Percentiles rank a stretch among this genome's conserved stretches.
phyloP scores from a whole-genome alignment of 1,139 yeast genomes.

The Blastobotrys aristatus region DNA sequence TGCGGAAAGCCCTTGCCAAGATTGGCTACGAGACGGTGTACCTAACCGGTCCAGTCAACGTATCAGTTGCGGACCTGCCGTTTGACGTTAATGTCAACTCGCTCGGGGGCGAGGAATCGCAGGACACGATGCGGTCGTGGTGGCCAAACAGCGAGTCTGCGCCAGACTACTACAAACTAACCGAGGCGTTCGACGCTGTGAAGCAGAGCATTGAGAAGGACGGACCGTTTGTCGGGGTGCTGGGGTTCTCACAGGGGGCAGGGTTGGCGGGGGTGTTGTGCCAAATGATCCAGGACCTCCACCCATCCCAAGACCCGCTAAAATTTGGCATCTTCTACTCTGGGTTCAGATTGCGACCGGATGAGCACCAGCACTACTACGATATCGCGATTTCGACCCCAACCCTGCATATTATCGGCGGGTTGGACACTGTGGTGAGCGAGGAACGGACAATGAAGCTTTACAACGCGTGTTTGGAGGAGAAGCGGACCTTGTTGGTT shows the following conservation, averaged over 20 bases:
- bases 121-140: slow-evolving; percentile 43
- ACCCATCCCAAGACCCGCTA: slow-evolving; percentile 42
- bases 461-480: slow-evolving; percentile 48
- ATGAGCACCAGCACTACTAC: slow-evolving; percentile 47
- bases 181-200: slow-evolving; percentile 49
- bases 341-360: slow-evolving; percentile 64
- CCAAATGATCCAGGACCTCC: slow-evolving; percentile 24
- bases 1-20: slow-evolving; percentile 65
- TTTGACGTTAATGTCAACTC: slow-evolving; percentile 38
- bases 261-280: slow-evolving; percentile 55
- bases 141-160: slow-evolving; percentile 40
- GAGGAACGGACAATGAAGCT: slow-evolving; percentile 60
- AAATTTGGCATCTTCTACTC: slow-evolving; percentile 72
- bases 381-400: slow-evolving; percentile 47
- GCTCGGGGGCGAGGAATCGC: slow-evolving; percentile 20
- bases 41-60: slow-evolving; percentile 66
- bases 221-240: slow-evolving; percentile 85
- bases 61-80: slow-evolving; percentile 68
- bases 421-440: slow-evolving; percentile 83
- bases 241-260: slow-evolving; percentile 95
- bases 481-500: slow-evolving; percentile 46
- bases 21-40: slow-evolving; percentile 66
- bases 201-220: slow-evolving; percentile 51
- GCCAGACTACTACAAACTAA: slow-evolving; percentile 38
- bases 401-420: slow-evolving; percentile 75